Percentiles rank a stretch among this genome's conserved stretches.
Conservation (phyloP, 805 yeast genomes). For the Candida montana region DNA sequence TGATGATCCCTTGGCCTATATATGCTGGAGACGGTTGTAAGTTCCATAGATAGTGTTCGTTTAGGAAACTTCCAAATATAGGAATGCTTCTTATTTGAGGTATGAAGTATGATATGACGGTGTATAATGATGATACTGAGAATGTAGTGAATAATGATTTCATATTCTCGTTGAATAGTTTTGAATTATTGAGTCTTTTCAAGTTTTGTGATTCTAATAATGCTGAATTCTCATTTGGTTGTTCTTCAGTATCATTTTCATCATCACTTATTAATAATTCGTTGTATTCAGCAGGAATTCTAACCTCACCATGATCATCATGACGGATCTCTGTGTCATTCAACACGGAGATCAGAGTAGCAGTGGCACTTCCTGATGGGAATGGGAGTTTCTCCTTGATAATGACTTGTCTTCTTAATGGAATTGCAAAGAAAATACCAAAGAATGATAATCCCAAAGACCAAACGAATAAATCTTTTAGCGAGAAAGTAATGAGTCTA, state of each 20-base stretch:
- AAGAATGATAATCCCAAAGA: constrained; percentile 82
- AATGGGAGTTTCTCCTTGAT: constrained; percentile 84
- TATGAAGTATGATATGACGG: constrained; percentile 63
- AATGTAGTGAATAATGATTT: constrained; percentile 58
- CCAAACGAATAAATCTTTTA: constrained; percentile 69
- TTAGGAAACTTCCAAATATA: constrained; percentile 61
- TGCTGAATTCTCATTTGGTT: constrained; percentile 11
- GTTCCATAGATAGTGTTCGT: constrained; percentile 70
- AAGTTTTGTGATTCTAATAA: constrained; percentile 28
- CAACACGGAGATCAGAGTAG: constrained; percentile 81
- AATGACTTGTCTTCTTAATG: constrained; percentile 79
- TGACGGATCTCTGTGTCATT: constrained; percentile 56
- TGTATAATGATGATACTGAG: constrained; percentile 61
- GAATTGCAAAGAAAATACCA: constrained; percentile 94
- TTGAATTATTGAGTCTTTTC: constrained; percentile 23
- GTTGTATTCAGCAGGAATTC: constrained; percentile 13
- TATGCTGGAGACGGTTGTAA: constrained; percentile 97
- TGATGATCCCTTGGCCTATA: constrained; percentile 94
- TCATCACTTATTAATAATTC: constrained; percentile 13
- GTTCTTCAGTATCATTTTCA: constrained; percentile 13
- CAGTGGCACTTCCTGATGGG: constrained; percentile 96
- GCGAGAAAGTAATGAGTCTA: constrained; percentile 29
- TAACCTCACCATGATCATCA: constrained; percentile 10
- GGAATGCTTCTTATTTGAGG: constrained; percentile 71
- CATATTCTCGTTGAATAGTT: constrained; percentile 51